Conservation (phyloP, 78 protist genomes). For the Polysphondylium violaceum region DNA sequence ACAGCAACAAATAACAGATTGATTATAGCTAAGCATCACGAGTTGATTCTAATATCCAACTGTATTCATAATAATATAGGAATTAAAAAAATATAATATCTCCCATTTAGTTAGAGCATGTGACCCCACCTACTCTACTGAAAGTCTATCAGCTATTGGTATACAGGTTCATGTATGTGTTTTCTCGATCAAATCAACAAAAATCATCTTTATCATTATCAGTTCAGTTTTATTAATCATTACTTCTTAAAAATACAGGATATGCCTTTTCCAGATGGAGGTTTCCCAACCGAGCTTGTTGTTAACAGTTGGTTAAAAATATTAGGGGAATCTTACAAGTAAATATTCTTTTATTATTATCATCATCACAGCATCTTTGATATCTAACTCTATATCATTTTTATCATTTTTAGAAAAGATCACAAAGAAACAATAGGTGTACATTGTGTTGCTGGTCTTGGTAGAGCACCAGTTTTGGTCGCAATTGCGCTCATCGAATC, state of each 20-base stretch:
- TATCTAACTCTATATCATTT: background rate
- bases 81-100: conserved; percentile 71
- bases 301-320: conserved; percentile 56
- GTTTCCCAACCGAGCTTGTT: conserved; percentile 79
- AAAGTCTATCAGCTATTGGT: conserved; percentile 31
- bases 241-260: no score
- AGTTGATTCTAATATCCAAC: background rate
- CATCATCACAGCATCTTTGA: background rate
- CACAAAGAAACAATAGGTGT: conserved; percentile 74
- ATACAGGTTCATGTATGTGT: conserved; percentile 74
- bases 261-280: conserved; percentile 85
- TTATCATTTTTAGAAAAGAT: conserved; percentile 27
- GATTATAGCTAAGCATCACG: background rate
- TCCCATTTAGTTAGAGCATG: conserved; percentile 86
- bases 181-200: no score
- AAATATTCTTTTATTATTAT: background rate
- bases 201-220: no score
- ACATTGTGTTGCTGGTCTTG: conserved; percentile 88
- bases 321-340: conserved; percentile 51
- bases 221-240: no score
- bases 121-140: conserved; percentile 84
- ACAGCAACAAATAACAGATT: no score
- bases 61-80: no score
- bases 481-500: conserved; percentile 85
- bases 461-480: conserved; percentile 88